phyloP scores from a whole-genome alignment of 306 rosid genomes.

The Castanopsis chinensis region DNA sequence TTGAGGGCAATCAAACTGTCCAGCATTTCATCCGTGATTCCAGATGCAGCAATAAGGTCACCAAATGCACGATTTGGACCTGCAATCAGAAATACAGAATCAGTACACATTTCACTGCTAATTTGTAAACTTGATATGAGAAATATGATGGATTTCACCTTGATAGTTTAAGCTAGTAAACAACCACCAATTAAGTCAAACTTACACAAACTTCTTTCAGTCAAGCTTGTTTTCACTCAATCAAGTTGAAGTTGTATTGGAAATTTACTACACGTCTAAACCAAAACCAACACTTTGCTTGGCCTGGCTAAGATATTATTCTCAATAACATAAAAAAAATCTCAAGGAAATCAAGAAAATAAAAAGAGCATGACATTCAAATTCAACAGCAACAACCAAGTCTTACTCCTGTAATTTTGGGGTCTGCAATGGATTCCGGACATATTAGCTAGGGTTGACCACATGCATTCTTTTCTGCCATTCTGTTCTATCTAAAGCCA shows the following conservation, averaged over 20 bases:
- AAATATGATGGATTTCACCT: neutral
- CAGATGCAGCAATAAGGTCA: conserved; percentile 84
- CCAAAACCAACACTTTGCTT: neutral
- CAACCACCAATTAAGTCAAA: neutral
- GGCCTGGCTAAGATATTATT: neutral
- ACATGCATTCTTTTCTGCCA: too few species aligned
- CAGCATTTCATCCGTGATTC: conserved; percentile 91
- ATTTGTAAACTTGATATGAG: conserved; percentile 3
- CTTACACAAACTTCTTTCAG: neutral
- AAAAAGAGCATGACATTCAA: neutral
- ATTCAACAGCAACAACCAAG: too few species aligned
- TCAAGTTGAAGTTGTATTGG: neutral
- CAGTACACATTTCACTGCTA: neutral
- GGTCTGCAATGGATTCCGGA: too few species aligned
- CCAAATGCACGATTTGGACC: conserved; percentile 90
- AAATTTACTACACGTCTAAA: neutral
- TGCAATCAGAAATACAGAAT: conserved; percentile 23
- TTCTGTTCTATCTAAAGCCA: too few species aligned
- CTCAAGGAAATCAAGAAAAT: neutral
- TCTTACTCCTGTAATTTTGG: too few species aligned
- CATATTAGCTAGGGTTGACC: too few species aligned
- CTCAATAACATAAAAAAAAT: neutral
- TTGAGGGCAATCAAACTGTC: conserved; percentile 86
- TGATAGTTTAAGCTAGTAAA: neutral
- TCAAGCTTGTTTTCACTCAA: neutral